Percentiles rank a stretch among this genome's conserved stretches.
Conservation (phyloP, 2,329 filamentous ascomycete genomes). For the Trichoderma hamatum region DNA sequence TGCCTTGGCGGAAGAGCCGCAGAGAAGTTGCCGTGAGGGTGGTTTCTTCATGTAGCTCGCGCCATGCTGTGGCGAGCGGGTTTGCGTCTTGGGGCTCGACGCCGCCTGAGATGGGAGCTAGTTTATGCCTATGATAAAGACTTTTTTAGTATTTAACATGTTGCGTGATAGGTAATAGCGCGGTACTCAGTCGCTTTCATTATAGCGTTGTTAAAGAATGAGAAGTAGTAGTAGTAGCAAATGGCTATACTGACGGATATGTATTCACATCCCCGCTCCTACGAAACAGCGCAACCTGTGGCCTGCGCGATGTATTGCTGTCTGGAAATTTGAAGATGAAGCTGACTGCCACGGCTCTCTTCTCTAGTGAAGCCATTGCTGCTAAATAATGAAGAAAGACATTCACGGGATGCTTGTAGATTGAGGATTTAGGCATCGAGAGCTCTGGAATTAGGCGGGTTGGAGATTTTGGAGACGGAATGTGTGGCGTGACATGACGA, state of each 20-base stretch:
- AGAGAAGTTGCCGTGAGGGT: slow-evolving; percentile 52
- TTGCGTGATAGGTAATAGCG: too few relatives aligned
- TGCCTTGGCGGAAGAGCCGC: slow-evolving; percentile 58
- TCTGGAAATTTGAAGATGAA: slow-evolving; percentile 54
- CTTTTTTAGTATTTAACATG: too few relatives aligned
- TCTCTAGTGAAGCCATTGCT: slow-evolving; percentile 34
- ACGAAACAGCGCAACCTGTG: slow-evolving; percentile 63
- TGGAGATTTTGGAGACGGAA: background rate
- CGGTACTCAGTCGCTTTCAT: too few relatives aligned
- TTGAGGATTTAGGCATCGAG: background rate
- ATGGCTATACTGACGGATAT: slow-evolving; percentile 55
- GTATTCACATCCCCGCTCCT: slow-evolving; percentile 62
- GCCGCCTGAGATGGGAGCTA: slow-evolving; percentile 64
- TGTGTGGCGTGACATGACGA: slow-evolving; percentile 21
- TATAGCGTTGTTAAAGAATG: background rate
- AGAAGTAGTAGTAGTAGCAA: slow-evolving; percentile 22
- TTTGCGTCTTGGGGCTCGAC: slow-evolving; percentile 57
- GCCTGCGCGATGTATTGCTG: slow-evolving; percentile 40
- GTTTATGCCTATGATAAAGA: slow-evolving; percentile 49
- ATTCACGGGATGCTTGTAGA: background rate
- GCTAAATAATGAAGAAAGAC: too few relatives aligned
- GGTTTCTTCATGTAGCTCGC: slow-evolving; percentile 67
- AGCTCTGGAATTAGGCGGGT: background rate
- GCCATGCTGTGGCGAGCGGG: slow-evolving; percentile 60
- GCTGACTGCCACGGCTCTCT: slow-evolving; percentile 50